Conservation (phyloP, 2,329 filamentous ascomycete species). For the Diaporthe batatas region DNA sequence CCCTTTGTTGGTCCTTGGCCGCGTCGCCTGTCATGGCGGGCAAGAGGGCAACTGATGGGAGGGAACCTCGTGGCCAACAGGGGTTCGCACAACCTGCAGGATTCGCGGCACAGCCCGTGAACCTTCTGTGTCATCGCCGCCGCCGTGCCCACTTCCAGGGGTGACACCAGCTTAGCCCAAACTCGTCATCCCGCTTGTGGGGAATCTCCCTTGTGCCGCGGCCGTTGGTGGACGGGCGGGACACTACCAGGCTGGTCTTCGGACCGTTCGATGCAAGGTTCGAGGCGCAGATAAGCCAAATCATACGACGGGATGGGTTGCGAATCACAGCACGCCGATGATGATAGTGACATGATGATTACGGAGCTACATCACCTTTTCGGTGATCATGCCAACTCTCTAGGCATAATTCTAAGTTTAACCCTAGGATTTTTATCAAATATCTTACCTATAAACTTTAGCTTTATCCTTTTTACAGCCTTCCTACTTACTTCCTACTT, state of each 20-base stretch:
- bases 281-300: constrained; percentile 3
- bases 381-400: no score
- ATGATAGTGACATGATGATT: background rate
- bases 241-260: constrained; percentile 15
- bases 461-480: no score
- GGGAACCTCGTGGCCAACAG: constrained; percentile 40
- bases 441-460: no score
- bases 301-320: constrained; percentile 6
- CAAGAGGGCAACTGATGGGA: constrained; percentile 10
- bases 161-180: constrained; percentile 34
- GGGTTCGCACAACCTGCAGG: constrained; percentile 41
- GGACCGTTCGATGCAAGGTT: constrained; percentile 5
- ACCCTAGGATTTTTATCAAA: no score
- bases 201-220: constrained; percentile 22
- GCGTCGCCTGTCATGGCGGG: constrained; percentile 2
- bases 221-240: constrained; percentile 23
- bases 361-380: no score
- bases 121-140: constrained; percentile 40
- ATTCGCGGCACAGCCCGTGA: constrained; percentile 41
- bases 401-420: no score
- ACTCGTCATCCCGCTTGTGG: constrained; percentile 32
- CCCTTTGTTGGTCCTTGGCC: constrained; percentile 20
- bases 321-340: background rate
- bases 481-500: no score
- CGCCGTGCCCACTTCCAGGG: constrained; percentile 39